A percentile compares a stretch with the other conserved stretches of the same genome.
Conservation (phyloP, 176 grass and related monocot genomes). For the Ensete glaucum region DNA sequence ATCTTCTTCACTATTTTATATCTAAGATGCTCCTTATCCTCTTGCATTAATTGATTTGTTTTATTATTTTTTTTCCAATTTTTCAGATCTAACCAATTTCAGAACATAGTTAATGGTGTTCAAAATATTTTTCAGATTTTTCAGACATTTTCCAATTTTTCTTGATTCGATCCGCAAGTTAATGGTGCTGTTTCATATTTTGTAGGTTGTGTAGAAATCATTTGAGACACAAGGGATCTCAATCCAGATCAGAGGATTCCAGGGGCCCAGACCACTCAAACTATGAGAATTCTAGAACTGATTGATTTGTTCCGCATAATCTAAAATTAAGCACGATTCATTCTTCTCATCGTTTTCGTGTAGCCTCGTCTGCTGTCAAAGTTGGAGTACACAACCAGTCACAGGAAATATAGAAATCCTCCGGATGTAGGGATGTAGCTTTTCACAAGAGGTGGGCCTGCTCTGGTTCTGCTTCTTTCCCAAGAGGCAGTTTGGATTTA, state of each 20-base stretch:
- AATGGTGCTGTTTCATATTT: conserved; percentile 16
- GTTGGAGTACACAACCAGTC: neutral
- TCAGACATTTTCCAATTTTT: neutral
- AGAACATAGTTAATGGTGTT: neutral
- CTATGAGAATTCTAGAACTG: conserved; percentile 23
- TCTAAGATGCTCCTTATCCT: neutral
- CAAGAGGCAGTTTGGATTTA: neutral
- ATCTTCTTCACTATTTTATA: conserved; percentile 16
- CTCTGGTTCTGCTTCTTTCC: neutral
- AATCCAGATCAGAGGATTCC: conserved; percentile 42
- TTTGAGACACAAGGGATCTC: conserved; percentile 29
- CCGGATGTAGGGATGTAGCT: neutral
- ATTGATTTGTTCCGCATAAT: conserved; percentile 13
- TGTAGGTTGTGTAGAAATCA: conserved; percentile 67
- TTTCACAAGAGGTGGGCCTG: neutral
- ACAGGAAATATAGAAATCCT: neutral
- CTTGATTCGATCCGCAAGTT: conserved; percentile 1
- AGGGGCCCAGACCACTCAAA: conserved; percentile 34
- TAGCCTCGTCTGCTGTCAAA: neutral
- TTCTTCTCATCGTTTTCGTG: neutral
- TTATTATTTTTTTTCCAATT: conserved; percentile 5
- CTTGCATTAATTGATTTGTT: neutral
- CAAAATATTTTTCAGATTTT: neutral
- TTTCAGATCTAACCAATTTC: conserved; percentile 10
- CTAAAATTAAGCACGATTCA: neutral